Evolutionary conservation across 2,329 filamentous ascomycete species (phyloP), one percentile per base, ranked within the genome.

Genomic region (Botrytis fragariae): DNA sequence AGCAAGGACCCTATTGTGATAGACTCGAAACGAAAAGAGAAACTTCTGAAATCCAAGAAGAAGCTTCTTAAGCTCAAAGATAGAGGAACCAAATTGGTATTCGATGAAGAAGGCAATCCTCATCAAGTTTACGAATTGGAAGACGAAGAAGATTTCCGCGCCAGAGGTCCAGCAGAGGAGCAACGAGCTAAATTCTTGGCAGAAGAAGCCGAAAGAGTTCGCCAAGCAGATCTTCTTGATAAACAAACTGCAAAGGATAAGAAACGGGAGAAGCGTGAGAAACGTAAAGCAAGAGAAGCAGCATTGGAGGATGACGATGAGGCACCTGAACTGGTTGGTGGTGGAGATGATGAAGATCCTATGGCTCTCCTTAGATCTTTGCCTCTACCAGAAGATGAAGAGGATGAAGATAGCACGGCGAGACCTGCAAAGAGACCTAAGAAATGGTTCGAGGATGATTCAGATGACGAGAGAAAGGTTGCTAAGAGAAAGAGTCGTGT

Each of bases 11-110:
- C 93, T 2, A 86, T 97, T 62, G 85, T 97, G 32, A 90, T 99
- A 75, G 96, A 99, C 84, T 97, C 94, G 20, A 97, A 98, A 82
- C 93, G 96, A 37, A 91, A 94, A 77, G 95, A 97, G 84, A 98
- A 98, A 84, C 88, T 97, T n/a, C 88, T 98, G 77, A 92, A 92
- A 80, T 97, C 93, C 32, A 98, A 98, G 87, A 97, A 97, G 87
- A 93, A 97, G 83, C 88, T 98, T 77, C 88, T 94, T 80, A 96
- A 97, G 81, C 93, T 93, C 85, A 97, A 94, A 85, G 93, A 94
- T 80, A 92, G 92, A 80, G 92, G 93, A 20, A 91, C 89, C 59
- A 97, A 96, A 81, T 85, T 98, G 12, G 87, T 98, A 8, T 99
- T 95, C 81, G 95, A 98, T 83, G 95, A 97, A 65, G 94, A 98